Evolutionary conservation across 805 yeast genomes (phyloP), one percentile per base, ranked within the genome.

Genomic region (Wickerhamomyces subpelliculosus): DNA sequence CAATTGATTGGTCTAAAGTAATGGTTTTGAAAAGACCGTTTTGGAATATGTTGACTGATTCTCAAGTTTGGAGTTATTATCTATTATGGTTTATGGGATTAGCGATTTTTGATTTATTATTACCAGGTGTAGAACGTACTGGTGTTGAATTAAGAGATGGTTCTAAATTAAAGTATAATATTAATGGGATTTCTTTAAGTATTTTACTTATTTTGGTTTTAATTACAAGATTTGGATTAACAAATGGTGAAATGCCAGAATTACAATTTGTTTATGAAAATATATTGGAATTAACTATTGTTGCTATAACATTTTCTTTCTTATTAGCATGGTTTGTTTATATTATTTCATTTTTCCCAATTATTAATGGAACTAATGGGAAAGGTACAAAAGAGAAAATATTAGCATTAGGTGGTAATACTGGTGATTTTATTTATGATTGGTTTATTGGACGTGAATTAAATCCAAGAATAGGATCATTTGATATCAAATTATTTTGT

Each of bases 401-500:
- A 28, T 67, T 93, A 37, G 89, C 97, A 0, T 59, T 73, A 28
- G 93, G 93, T 32, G 98, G 98, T 3, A 90, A 90, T 62, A 70
- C 95, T 0, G 84, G 86, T 0, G 78, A 74, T 47, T 48, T 61
- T 0, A 49, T 90, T 9, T 90, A 84, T 56, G 96, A 93, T 55
- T 89, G 96, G 97, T 93, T 88, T 55, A 88, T 93, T 56, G 98
- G 98, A 23, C 78, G 98, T 43, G 97, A 90, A 62, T 68, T 93
- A 54, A 93, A 93, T 58, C 98, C 97, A 21, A 72, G 97, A 49
- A 66, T 85, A 41, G 93, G 94, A 1, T 53, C 72, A 0, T 77
- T 89, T 70, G 98, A 93, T 57, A 78, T 93, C 59, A 93, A 93
- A 63, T 61, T 88, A 49, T 93, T 84, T 53, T 85, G 96, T 60